Evolutionary conservation across 2,329 filamentous ascomycete genomes (phyloP).

Genomic region (Tetracladium maxilliforme): DNA sequence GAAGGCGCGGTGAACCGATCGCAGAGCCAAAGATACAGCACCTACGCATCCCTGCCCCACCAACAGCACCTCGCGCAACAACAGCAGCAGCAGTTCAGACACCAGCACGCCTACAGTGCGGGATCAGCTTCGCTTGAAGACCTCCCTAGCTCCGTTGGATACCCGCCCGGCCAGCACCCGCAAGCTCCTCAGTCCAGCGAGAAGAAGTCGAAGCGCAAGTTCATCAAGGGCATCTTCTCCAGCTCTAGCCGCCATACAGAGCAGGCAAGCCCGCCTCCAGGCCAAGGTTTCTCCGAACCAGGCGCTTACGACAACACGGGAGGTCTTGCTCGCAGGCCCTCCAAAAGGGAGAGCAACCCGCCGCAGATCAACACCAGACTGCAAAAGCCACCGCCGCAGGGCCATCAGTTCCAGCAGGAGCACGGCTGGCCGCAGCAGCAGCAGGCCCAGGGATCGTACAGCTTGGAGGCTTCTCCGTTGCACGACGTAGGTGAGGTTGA

Average conservation of each 20-base stretch:
- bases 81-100: slow-evolving; percentile 5
- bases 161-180: too few relatives aligned
- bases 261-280: slow-evolving; percentile 9
- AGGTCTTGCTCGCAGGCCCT: slow-evolving; percentile 36
- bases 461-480: slow-evolving; percentile 9
- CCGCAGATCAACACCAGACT: slow-evolving; percentile 22
- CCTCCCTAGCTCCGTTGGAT: too few relatives aligned
- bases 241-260: slow-evolving; percentile 10
- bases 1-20: slow-evolving; percentile 1
- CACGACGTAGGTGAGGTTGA: neutral
- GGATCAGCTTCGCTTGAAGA: too few relatives aligned
- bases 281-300: slow-evolving; percentile 3
- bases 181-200: slow-evolving; percentile 8
- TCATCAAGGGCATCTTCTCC: slow-evolving; percentile 15
- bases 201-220: slow-evolving; percentile 11
- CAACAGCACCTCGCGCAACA: slow-evolving; percentile 10
- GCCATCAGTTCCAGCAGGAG: slow-evolving; percentile 20
- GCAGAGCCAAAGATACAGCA: slow-evolving; percentile 5
- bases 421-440: slow-evolving; percentile 15
- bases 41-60: slow-evolving; percentile 10
- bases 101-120: too few relatives aligned
- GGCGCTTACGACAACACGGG: slow-evolving; percentile 32
- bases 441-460: slow-evolving; percentile 10
- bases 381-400: slow-evolving; percentile 19
- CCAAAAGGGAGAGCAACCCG: slow-evolving; percentile 39